phyloP scores from a whole-genome alignment of 208 protist genomes.

The Leishmania tarentolae region DNA sequence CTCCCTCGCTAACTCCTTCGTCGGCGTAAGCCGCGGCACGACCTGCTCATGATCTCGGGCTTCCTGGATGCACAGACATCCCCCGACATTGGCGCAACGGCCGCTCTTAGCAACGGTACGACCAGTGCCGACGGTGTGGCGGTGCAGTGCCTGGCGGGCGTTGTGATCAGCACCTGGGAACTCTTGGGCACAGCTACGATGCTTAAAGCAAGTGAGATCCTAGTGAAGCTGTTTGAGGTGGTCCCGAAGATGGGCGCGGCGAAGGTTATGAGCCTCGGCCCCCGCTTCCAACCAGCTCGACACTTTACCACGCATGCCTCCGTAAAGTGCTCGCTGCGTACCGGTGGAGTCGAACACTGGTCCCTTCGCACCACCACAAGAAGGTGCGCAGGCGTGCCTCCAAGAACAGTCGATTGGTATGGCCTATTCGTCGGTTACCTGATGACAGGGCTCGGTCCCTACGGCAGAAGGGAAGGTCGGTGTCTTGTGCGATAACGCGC shows the following conservation, averaged over 20 bases:
- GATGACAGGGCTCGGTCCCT: too few relatives aligned
- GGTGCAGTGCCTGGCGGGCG: conserved; percentile 68
- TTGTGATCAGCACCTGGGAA: conserved; percentile 49
- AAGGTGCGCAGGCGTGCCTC: too few relatives aligned
- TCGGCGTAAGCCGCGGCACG: conserved; percentile 33
- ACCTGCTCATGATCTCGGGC: conserved; percentile 75
- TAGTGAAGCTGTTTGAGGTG: conserved; percentile 56
- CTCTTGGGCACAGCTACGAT: conserved; percentile 57
- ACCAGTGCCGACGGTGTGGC: too few relatives aligned
- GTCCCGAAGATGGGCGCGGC: conserved; percentile 73
- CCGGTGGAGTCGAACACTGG: neutral
- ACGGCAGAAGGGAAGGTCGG: too few relatives aligned
- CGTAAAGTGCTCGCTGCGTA: conserved; percentile 35
- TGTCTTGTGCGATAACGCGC: neutral
- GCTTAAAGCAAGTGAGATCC: conserved; percentile 61
- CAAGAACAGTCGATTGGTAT: too few relatives aligned
- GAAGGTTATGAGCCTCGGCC: conserved; percentile 63
- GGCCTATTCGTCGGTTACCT: too few relatives aligned
- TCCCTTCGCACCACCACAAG: too few relatives aligned
- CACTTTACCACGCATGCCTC: conserved; percentile 35
- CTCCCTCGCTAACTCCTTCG: too few relatives aligned
- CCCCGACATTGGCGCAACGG: too few relatives aligned
- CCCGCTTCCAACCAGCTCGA: conserved; percentile 48
- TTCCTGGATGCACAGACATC: conserved; percentile 69
- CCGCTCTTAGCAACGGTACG: too few relatives aligned